Evolutionary conservation across 1,284 basidiomycete species (phyloP), one percentile per base, ranked within the genome.

Genomic region (Melampsora larici-populina): DNA sequence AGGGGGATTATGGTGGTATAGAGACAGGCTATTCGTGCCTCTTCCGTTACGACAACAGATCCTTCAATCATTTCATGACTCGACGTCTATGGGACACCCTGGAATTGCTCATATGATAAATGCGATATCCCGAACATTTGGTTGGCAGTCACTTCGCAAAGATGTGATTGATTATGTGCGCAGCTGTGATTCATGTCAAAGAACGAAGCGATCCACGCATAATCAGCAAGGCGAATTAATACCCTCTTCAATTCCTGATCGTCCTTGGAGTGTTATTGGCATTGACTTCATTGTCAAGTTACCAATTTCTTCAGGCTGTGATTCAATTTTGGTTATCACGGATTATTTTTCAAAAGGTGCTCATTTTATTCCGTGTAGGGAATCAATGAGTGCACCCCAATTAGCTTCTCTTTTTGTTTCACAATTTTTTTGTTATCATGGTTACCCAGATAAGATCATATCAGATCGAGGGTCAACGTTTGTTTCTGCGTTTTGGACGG

Each of bases 161-260:
- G n/a, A n/a, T n/a, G n/a, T n/a, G n/a, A n/a, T n/a, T n/a, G n/a
- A n/a, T n/a, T n/a, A n/a, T n/a, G n/a, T n/a, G 8, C 40, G 26
- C 21, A 40, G 33, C 6, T 87, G 86, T 72, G 80, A 82, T 11
- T 77, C 78, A 0, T 87, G 86, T 74, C 65, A 78, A 6, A 79
- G 81, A 7, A 81, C 79, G 62, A 86, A 87, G 72, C 29, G 72
- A 6, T 79, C 81, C 13, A 79, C 79, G 0, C 83, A 84, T 72
- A 81, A 82, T 33, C 84, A 83, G 2, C 84, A 84, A 75, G 85
- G 86, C 3, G 74, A 82, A 0, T 80, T 86, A 3, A 75, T 84
- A 70, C 84, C 84, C 13, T 81, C 86, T 21, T 79, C 80, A 0
- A 76, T 83, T 18, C 83, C 85, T 0, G 49, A 81, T 4, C 62